A percentile compares a stretch with the other conserved stretches of the same genome.
Evolutionary conservation across 805 yeast species (phyloP).

Genomic region (Zygotorulaspora danielsina): DNA sequence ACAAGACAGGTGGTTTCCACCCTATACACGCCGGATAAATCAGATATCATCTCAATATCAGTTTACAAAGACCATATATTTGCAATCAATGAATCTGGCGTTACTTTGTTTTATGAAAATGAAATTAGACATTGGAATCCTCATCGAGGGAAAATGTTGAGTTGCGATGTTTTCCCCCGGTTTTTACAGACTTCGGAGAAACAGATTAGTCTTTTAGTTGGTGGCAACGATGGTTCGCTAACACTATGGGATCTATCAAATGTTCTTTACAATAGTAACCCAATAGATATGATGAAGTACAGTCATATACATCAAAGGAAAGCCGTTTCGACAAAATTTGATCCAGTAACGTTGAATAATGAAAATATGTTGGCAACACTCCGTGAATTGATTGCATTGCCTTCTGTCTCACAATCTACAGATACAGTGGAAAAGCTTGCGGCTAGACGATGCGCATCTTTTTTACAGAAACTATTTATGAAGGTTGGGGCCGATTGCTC

Average conservation of each 20-base stretch:
- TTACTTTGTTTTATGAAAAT: conserved; percentile 43
- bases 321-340: conserved; percentile 5
- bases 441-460: conserved; percentile 82
- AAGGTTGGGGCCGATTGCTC: conserved; percentile 67
- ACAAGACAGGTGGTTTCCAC: conserved; percentile 64
- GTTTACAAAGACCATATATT: conserved; percentile 31
- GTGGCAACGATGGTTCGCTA: conserved; percentile 65
- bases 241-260: conserved; percentile 59
- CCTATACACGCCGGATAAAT: conserved; percentile 37
- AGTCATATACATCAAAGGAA: neutral
- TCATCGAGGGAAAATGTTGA: conserved; percentile 53
- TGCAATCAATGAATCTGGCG: conserved; percentile 42
- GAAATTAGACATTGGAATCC: conserved; percentile 46
- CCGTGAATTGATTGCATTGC: conserved; percentile 57
- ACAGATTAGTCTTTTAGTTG: conserved; percentile 52
- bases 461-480: conserved; percentile 55
- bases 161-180: conserved; percentile 46
- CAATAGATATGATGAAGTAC: conserved; percentile 1
- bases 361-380: conserved; percentile 64
- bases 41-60: conserved; percentile 50
- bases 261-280: conserved; percentile 8
- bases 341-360: conserved; percentile 39
- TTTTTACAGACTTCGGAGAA: conserved; percentile 26
- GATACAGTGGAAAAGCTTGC: conserved; percentile 55
- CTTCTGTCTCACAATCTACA: conserved; percentile 74